Evolutionary conservation across 352 stramenopile species (phyloP), one percentile per base, ranked within the genome.

Genomic region (Globisporangium parvum): DNA sequence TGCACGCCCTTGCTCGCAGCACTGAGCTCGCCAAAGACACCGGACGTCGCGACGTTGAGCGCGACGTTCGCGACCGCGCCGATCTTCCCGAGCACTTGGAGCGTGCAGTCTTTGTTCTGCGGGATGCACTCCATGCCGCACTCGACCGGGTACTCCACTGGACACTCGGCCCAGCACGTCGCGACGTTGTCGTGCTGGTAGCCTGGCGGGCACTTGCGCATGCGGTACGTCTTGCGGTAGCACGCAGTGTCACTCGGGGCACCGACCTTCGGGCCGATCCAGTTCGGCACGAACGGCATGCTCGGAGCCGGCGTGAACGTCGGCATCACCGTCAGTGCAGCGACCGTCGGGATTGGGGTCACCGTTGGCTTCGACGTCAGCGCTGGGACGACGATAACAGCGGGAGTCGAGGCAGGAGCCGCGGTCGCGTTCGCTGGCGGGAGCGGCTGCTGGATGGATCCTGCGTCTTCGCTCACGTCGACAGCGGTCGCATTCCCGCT

Each of bases 121-220:
- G 75, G 79, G 37, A 90, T 71, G 47, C 81, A 90, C 50, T 92
- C 75, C 42, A 76, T 70, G 49, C 77, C 63, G 47, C 81, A 92
- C 55, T 85, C 58, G 20, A 92, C 77, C 0, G 82, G 82, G 66
- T 88, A 92, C 39, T 86, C 66, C 10, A 90, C 56, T 0, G 82
- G 82, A 41, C 82, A 92, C 53, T 88, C 66, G 0, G 79, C 69
- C 81, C 78, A 91, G 58, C 81, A 91, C 0, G 59, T 71, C 17
- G 63, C 63, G 35, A 76, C 51, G 2, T 77, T 80, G 24, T 88
- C 78, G 48, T 59, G 64, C 41, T 71, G 46, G 47, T 60, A 65
- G 21, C 59, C 59, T 18, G 53, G 52, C 6, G 59, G 59, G 23
- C 59, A 65, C 40, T 65, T 48, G 33, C 50, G 55, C 21, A 46